These are phyloP conservation scores for Ambrosiella cleistominuta DNA, from an alignment of 2,329 filamentous ascomycete species.

Conservation along the genomic window DNA sequence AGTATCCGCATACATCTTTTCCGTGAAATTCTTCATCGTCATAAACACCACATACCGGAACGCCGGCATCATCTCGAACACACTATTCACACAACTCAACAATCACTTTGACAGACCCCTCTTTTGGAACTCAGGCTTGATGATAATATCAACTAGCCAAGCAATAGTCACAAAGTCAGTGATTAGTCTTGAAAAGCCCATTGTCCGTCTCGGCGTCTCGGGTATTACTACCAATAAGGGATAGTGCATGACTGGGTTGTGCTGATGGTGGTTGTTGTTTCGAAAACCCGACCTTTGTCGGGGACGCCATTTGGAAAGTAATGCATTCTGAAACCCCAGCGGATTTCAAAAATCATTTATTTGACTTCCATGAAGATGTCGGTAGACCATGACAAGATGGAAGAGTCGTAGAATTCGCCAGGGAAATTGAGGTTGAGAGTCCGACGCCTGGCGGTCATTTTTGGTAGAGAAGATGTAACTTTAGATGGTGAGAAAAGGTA, in stretches of 20 bases:
- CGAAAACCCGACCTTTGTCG: not conserved
- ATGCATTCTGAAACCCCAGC: slow-evolving; percentile 43
- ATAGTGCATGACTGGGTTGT: no score
- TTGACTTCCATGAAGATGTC: slow-evolving; percentile 31
- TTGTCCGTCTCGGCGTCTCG: slow-evolving; percentile 19
- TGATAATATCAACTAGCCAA: slow-evolving; percentile 44
- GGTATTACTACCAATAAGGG: slow-evolving; percentile 18
- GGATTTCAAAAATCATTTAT: slow-evolving; percentile 36
- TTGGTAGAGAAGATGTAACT: no score
- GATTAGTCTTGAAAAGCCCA: slow-evolving; percentile 35
- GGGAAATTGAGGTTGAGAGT: not conserved
- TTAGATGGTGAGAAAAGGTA: no score
- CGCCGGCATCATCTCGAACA: not conserved
- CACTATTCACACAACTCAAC: not conserved
- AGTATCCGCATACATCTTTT: not conserved
- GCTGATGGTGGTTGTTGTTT: no score
- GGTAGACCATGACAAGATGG: slow-evolving; percentile 31
- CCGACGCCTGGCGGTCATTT: not conserved
- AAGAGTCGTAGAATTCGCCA: not conserved
- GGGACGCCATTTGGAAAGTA: slow-evolving; percentile 20
- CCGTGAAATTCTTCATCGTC: not conserved
- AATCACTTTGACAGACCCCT: not conserved
- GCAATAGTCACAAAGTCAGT: slow-evolving; percentile 35
- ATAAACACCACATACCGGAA: not conserved
- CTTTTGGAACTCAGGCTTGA: not conserved